A percentile compares a stretch with the other conserved stretches of the same genome.
These are phyloP conservation scores for Cylindrotheca closterium DNA, from an alignment of 108 stramenopile genomes.

Conservation along the genomic window DNA sequence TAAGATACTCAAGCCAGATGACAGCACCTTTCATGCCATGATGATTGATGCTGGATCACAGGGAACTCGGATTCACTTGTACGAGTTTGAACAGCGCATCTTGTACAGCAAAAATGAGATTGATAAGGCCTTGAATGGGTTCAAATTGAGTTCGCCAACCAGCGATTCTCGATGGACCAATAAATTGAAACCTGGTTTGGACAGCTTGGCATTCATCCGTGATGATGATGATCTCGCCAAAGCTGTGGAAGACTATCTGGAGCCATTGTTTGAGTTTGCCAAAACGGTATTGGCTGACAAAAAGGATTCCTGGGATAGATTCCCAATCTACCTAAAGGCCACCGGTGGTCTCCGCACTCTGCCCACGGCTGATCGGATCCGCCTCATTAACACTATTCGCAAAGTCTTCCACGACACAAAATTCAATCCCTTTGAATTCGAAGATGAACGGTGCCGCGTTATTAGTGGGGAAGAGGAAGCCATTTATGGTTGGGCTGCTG, in stretches of 20 bases:
- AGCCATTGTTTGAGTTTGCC: constrained; percentile 75
- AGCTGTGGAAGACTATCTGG: constrained; percentile 57
- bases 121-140: constrained; percentile 15
- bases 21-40: constrained; percentile 49
- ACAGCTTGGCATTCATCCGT: constrained; percentile 35
- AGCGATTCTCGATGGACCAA: constrained; percentile 83
- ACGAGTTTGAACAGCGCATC: constrained; percentile 69
- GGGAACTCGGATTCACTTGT: constrained; percentile 90
- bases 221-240: constrained; percentile 33
- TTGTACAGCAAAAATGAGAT: constrained; percentile 42
- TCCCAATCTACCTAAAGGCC: constrained; percentile 91
- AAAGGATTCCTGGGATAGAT: constrained; percentile 55
- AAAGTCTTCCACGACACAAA: constrained; percentile 57
- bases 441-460: constrained; percentile 57
- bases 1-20: constrained; percentile 6
- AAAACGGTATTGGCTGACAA: constrained; percentile 63
- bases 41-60: constrained; percentile 94
- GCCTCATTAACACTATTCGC: constrained; percentile 63
- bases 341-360: constrained; percentile 85
- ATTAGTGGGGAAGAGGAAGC: constrained; percentile 92
- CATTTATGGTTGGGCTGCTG: constrained; percentile 89
- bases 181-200: constrained; percentile 69
- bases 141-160: constrained; percentile 59
- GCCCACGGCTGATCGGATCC: constrained; percentile 52
- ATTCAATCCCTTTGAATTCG: constrained; percentile 80